Evolutionary conservation across 2,329 filamentous ascomycete genomes (phyloP).

Genomic region (Ophiostoma sp.): DNA sequence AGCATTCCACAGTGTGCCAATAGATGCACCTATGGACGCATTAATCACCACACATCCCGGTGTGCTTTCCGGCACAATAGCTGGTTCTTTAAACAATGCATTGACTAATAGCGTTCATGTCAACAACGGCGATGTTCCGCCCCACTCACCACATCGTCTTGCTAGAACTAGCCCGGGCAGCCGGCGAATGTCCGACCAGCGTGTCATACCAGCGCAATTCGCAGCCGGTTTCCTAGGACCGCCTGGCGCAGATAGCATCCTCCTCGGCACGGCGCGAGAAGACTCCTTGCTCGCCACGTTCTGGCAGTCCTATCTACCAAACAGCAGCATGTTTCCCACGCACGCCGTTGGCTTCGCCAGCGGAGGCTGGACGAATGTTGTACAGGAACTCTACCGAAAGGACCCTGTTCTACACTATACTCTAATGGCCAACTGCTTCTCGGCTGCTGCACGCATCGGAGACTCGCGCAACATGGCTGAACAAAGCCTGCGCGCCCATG

Average conservation of each 20-base stretch:
- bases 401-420: constrained; percentile 25
- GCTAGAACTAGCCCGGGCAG: not conserved
- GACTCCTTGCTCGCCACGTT: constrained; percentile 24
- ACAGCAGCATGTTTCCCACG: constrained; percentile 22
- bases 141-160: not conserved
- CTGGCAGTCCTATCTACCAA: constrained; percentile 27
- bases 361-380: constrained; percentile 27
- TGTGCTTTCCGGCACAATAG: not conserved
- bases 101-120: not conserved
- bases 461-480: constrained; percentile 23
- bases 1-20: not conserved
- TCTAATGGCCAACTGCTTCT: constrained; percentile 26
- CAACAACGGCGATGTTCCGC: not conserved
- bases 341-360: constrained; percentile 22
- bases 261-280: constrained; percentile 21
- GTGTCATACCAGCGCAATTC: constrained; percentile 19
- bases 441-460: constrained; percentile 21
- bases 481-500: constrained; percentile 26
- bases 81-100: not conserved
- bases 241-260: constrained; percentile 16
- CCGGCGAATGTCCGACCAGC: constrained; percentile 15
- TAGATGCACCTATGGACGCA: not conserved
- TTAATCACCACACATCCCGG: not conserved
- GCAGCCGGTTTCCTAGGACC: not conserved
- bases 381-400: constrained; percentile 24